Evolutionary conservation across 768 basidiomycete genomes (phyloP).

Genomic region (Lentinus brumalis): DNA sequence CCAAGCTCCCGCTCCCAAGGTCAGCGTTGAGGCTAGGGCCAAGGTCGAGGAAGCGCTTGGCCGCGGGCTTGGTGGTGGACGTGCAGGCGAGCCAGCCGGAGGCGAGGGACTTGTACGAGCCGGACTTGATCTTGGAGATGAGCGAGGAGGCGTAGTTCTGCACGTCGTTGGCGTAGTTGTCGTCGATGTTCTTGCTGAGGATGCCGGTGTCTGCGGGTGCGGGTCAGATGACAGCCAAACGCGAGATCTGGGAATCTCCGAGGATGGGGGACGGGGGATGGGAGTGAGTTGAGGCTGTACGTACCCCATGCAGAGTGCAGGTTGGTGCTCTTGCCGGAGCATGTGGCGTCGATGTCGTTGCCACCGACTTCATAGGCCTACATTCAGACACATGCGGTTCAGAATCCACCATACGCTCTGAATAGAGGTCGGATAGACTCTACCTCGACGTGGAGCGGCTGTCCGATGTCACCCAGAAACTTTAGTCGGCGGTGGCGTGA

Average conservation of each 20-base stretch:
- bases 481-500: background rate
- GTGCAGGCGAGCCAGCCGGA: conserved; percentile 33
- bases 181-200: conserved; percentile 28
- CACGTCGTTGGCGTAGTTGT: conserved; percentile 24
- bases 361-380: conserved; percentile 30
- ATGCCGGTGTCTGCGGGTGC: conserved; percentile 28
- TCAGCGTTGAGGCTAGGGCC: conserved; percentile 5
- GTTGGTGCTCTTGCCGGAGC: conserved; percentile 27
- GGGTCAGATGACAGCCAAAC: no score
- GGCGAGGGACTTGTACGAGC: conserved; percentile 27
- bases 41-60: conserved; percentile 31
- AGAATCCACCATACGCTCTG: background rate
- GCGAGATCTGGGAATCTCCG: no score
- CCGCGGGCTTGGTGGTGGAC: conserved; percentile 26
- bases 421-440: background rate
- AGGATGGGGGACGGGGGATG: no score
- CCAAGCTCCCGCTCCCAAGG: background rate
- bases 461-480: conserved; percentile 33
- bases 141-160: conserved; percentile 25
- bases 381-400: no score
- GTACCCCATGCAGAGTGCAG: conserved; percentile 29
- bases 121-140: conserved; percentile 38
- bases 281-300: background rate
- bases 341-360: conserved; percentile 30
- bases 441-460: conserved; percentile 32